Evolutionary conservation across 2,329 filamentous ascomycete genomes (phyloP).

Genomic region (Gnomoniopsis sp.): DNA sequence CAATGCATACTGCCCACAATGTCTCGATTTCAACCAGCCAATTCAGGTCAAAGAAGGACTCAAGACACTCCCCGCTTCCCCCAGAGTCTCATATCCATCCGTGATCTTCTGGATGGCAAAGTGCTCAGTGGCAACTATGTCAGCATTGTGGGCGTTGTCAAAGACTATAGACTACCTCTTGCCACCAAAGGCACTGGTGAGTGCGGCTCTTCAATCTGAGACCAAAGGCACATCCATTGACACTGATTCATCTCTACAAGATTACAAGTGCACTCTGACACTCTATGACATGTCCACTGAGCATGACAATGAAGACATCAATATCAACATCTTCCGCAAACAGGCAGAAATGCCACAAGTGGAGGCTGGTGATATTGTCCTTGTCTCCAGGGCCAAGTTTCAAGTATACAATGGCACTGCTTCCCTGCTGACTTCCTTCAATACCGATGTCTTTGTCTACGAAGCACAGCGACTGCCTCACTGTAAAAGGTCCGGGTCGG

Average conservation of each 20-base stretch:
- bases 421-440: slow-evolving; percentile 42
- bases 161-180: slow-evolving; percentile 56
- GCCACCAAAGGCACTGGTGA: slow-evolving; percentile 50
- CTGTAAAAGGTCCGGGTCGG: not conserved
- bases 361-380: slow-evolving; percentile 58
- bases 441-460: slow-evolving; percentile 45
- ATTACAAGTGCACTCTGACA: slow-evolving; percentile 58
- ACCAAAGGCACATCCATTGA: not conserved
- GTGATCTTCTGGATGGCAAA: slow-evolving; percentile 41
- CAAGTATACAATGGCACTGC: slow-evolving; percentile 33
- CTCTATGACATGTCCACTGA: slow-evolving; percentile 58
- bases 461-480: slow-evolving; percentile 14
- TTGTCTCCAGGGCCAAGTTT: slow-evolving; percentile 55
- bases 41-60: not conserved
- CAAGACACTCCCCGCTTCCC: slow-evolving; percentile 27
- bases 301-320: slow-evolving; percentile 35
- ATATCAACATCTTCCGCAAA: slow-evolving; percentile 60
- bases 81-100: slow-evolving; percentile 36
- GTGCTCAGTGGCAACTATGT: slow-evolving; percentile 32
- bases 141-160: slow-evolving; percentile 68
- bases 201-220: too few species aligned
- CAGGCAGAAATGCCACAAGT: slow-evolving; percentile 45
- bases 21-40: slow-evolving; percentile 2
- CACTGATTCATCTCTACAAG: slow-evolving; percentile 30
- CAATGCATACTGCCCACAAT: not conserved